Conservation (phyloP, 306 rosid species). For the Gastrolobium bilobum region DNA sequence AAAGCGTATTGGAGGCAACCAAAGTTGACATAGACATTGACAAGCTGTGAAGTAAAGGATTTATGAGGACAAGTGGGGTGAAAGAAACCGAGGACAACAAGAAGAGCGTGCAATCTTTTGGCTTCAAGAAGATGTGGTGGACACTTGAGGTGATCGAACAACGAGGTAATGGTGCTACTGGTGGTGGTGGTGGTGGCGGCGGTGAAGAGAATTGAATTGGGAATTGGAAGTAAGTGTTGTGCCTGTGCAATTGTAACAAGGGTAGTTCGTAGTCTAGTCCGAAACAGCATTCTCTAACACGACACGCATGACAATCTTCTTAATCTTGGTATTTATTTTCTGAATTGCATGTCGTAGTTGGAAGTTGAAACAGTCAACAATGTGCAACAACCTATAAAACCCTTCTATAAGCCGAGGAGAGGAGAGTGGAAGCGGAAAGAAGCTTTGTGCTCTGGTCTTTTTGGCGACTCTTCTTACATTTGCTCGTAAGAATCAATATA, state of each 20-base stretch:
- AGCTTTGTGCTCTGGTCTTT: no score
- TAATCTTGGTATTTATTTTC: no score
- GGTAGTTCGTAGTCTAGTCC: background rate
- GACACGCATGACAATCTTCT: background rate
- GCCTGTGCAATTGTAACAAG: background rate
- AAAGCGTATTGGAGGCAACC: slow-evolving; percentile 49
- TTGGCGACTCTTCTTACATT: no score
- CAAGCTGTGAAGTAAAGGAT: slow-evolving; percentile 47
- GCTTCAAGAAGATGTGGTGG: slow-evolving; percentile 54
- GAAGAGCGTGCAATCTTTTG: slow-evolving; percentile 54
- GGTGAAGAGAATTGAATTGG: background rate
- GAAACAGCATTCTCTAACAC: slow-evolving; percentile 1
- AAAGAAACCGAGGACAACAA: slow-evolving; percentile 56
- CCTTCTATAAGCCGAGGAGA: no score
- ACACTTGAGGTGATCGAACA: slow-evolving; percentile 54
- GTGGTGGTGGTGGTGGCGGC: no score
- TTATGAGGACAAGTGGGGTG: slow-evolving; percentile 42
- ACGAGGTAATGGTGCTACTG: background rate
- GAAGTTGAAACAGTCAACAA: no score
- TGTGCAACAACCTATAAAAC: no score
- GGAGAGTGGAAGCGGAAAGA: no score
- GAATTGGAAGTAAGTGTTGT: slow-evolving; percentile 40
- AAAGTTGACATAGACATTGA: slow-evolving; percentile 54
- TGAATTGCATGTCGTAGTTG: no score
- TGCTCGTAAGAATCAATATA: no score